Evolutionary conservation across 106 monocot species (phyloP), one percentile per base, ranked within the genome.

Genomic region (Dioscorea alata): DNA sequence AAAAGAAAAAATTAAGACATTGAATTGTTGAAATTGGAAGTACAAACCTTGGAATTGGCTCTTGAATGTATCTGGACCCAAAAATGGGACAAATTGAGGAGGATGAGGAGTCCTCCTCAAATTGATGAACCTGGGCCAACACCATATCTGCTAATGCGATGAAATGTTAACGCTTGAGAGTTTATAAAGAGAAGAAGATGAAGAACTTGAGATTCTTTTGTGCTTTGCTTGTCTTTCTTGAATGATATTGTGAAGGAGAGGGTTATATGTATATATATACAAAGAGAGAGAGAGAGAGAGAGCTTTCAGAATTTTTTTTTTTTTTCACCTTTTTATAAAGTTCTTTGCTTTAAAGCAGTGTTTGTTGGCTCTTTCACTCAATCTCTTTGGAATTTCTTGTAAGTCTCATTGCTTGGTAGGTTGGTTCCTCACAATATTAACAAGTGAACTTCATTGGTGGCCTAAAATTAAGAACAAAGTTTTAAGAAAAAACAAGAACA

Each of bases 61-160:
- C 74, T 60, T 78, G 82, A 33, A 74, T 69, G 61, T 78, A 82
- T 77, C 82, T 69, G 4, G 82, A 82, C 1, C 77, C 82, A 61
- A 78, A 82, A 8, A 81, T 71, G 23, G 76, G 61, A 22, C 50
- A 23, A 22, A 72, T 2, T 59, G 48, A 24, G 23, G 28, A 1
- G 42, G 63, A 48, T 8, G 66, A 67, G 59, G 21, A n/a, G 16
- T 31, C 67, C 54, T 73, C 76, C 4, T 63, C 62, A 0, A 19
- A 13, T 25, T 24, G 63, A 32, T 76, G 56, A 19, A 81, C 81
- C 20, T 73, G 25, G 4, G 81, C 59, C 13, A 81, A 50, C 50
- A 81, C 81, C 81, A 81, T 81, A 57, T 51, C 48, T 75, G 2
- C 42, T 42, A 42, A 42, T 42, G 42, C 5, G 2, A 42, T 42